Evolutionary conservation across 176 grass and related monocot species (phyloP).

Genomic region (Calamus simplicifolius): DNA sequence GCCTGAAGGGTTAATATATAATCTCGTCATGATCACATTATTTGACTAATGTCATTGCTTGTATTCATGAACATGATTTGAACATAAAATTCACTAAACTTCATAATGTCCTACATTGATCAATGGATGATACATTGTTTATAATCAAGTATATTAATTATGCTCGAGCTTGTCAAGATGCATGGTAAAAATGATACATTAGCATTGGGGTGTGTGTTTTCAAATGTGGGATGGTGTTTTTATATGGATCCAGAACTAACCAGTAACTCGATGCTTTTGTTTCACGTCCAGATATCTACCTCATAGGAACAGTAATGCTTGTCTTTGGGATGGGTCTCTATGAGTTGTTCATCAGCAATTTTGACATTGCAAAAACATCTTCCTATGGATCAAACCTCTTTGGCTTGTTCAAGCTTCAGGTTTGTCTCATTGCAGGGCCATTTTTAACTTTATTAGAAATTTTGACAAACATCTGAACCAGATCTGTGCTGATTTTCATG

Average conservation of each 20-base stretch:
- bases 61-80: no score
- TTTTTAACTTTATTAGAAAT: no score
- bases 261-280: background rate
- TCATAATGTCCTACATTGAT: no score
- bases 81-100: no score
- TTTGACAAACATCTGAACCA: background rate
- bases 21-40: no score
- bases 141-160: no score
- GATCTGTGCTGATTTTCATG: background rate
- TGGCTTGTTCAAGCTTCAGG: slow-evolving; percentile 71
- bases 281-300: slow-evolving; percentile 55
- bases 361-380: slow-evolving; percentile 54
- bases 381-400: slow-evolving; percentile 64
- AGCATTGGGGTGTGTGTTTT: no score
- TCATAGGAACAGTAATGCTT: slow-evolving; percentile 86
- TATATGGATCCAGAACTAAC: background rate
- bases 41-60: no score
- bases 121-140: no score
- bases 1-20: no score
- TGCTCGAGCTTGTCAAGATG: no score
- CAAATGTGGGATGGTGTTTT: background rate
- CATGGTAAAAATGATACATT: no score
- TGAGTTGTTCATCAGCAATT: slow-evolving; percentile 85
- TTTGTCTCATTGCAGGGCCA: slow-evolving; percentile 8
- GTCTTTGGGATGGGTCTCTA: slow-evolving; percentile 86